Evolutionary conservation across 1,284 basidiomycete species (phyloP).

Genomic region (Cerioporus squamosus): DNA sequence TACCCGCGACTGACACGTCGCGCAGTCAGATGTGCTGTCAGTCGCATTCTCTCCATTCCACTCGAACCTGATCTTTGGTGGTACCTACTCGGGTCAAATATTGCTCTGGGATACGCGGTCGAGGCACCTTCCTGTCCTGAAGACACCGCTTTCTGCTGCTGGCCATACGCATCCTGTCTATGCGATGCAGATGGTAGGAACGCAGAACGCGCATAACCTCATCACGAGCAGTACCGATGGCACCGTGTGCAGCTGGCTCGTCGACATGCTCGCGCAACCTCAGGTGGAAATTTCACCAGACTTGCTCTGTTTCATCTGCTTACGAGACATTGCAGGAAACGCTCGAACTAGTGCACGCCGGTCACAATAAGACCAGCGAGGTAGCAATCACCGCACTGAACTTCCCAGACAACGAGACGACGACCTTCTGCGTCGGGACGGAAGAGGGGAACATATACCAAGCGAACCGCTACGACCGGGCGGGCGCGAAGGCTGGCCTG

Average conservation of each 20-base stretch:
- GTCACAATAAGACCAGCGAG: conserved; percentile 94
- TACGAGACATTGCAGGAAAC: conserved; percentile 70
- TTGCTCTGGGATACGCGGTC: conserved; percentile 98
- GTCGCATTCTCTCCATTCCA: conserved; percentile 98
- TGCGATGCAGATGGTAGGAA: conserved; percentile 96
- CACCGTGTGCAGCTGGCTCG: conserved; percentile 95
- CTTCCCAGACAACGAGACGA: conserved; percentile 94
- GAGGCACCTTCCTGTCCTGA: conserved; percentile 93
- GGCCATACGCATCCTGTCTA: conserved; percentile 99
- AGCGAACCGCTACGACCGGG: conserved; percentile 95
- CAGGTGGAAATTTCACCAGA: conserved; percentile 58
- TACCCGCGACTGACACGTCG: conserved; percentile 14
- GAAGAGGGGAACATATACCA: conserved; percentile 98
- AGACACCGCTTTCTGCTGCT: conserved; percentile 92
- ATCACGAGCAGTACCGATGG: conserved; percentile 97
- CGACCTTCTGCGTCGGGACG: conserved; percentile 95
- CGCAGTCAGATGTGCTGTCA: conserved; percentile 93
- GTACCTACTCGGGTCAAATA: conserved; percentile 98
- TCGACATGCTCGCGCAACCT: conserved; percentile 98
- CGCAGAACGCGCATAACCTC: conserved; percentile 97
- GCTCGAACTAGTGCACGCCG: conserved; percentile 82
- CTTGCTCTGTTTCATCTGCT: background rate
- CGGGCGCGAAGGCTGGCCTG: conserved; percentile 93
- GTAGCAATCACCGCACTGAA: conserved; percentile 93
- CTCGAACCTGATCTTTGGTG: conserved; percentile 95